Base-by-base conservation (phyloP, 805 yeast species). In the Myxozyma lipomycoides region DNA sequence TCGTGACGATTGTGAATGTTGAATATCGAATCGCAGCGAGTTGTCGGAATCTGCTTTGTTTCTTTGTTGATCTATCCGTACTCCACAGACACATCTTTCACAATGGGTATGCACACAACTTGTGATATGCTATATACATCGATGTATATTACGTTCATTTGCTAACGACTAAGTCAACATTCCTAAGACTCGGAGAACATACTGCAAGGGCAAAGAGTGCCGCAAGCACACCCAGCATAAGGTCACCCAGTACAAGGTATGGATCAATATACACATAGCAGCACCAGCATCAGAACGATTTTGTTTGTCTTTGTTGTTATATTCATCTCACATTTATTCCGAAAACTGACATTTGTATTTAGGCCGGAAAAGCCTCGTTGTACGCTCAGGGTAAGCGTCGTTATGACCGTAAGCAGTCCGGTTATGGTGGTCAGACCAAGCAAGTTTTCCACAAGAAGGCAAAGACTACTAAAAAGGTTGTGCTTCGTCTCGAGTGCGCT, bases 391-490 rank as follows among this genome's bases (percentile, higher is more conserved):
- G 99, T 85, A 93, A 95, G 91, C 89, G 99, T 84, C 90, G 99
- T 83, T 93, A 93, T 82, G 98, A 93, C 91, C 96, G 99, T 81
- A 93, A 93, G 80, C 98, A 93, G 82, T 75, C 86, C 71, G 98
- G 98, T 89, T 93, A 83, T 81, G 99, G 99, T 87, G 99, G 99
- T 87, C 99, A 93, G 82, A 93, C 98, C 79, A 93, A 89, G 83
- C 98, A 84, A 74, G 85, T 93, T 79, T 93, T 93, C 97, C 98
- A 89, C 86, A 93, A 93, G 87, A 93, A 93, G 79, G 98, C 98
- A 71, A 93, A 93, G 89, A 93, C 98, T 69, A 93, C 98, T 83
- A 93, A 93, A 89, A 93, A 93, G 86, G 95, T 93, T 75, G 98
- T 93, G 65, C 85, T 93, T 74, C 91, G 97, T 82, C 84, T 93